These are phyloP conservation scores for Plenodomus lindquistii DNA, from an alignment of 2,329 filamentous ascomycete genomes.

Conservation along the genomic window DNA sequence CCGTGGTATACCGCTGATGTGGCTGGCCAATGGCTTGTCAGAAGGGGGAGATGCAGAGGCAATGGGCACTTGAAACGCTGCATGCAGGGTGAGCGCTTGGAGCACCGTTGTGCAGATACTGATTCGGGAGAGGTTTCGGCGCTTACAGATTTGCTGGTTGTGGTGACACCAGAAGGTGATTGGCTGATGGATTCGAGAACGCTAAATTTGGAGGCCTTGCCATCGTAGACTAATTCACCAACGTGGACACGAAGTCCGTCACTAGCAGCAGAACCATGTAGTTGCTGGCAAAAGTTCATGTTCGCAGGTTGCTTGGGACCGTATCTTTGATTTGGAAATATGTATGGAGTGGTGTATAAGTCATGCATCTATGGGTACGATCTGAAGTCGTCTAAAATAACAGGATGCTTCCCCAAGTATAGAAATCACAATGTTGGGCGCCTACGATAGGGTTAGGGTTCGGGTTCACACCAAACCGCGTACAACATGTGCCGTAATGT, in stretches of 20 bases:
- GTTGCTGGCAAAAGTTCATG: not conserved
- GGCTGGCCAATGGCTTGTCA: conserved; percentile 18
- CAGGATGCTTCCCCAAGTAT: no score
- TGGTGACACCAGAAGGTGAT: conserved; percentile 9
- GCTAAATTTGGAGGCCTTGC: not conserved
- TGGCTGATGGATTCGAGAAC: conserved; percentile 8
- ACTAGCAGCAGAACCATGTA: not conserved
- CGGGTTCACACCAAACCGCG: no score
- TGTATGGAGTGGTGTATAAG: no score
- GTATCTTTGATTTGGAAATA: no score
- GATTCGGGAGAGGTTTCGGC: conserved; percentile 33
- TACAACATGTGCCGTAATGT: no score
- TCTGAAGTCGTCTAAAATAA: no score
- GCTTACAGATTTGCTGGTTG: conserved; percentile 20
- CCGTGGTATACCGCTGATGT: conserved; percentile 1
- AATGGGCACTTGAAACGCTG: conserved; percentile 25
- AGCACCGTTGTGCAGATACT: conserved; percentile 19
- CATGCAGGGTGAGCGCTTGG: conserved; percentile 33
- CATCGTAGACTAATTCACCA: not conserved
- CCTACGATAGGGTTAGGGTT: no score
- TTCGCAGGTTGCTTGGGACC: not conserved
- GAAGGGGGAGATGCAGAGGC: conserved; percentile 20
- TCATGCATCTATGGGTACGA: no score
- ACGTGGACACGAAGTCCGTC: not conserved
- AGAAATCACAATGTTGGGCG: no score